Percentiles rank a stretch among this genome's conserved stretches.
Evolutionary conservation across 116 monocot genomes (phyloP).

Genomic region (Trichopus zeylanicus): DNA sequence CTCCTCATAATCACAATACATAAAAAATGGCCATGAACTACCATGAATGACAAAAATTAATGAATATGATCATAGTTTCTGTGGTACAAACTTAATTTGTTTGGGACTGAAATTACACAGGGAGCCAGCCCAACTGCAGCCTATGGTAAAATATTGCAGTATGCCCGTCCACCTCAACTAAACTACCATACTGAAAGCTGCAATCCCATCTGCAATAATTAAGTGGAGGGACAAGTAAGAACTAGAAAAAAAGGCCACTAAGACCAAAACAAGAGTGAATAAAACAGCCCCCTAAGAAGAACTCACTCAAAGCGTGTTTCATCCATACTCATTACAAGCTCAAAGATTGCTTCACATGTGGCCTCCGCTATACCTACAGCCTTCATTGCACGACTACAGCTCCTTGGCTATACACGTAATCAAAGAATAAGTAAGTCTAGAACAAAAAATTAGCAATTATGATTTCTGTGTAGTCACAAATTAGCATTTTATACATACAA

Average conservation of each 20-base stretch:
- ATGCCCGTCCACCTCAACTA: conserved; percentile 97
- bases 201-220: conserved; percentile 84
- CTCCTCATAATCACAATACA: no score
- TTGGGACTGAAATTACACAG: conserved; percentile 32
- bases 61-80: background rate
- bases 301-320: conserved; percentile 85
- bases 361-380: conserved; percentile 96
- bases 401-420: conserved; percentile 65
- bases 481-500: conserved; percentile 47
- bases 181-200: conserved; percentile 85
- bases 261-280: background rate
- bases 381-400: conserved; percentile 92
- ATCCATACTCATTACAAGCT: conserved; percentile 91
- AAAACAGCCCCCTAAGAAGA: background rate
- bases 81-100: background rate
- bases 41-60: background rate
- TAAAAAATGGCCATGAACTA: background rate
- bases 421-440: background rate
- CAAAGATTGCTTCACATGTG: conserved; percentile 82
- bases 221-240: background rate
- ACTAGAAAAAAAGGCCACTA: background rate
- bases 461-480: background rate
- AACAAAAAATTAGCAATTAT: background rate
- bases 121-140: conserved; percentile 84
- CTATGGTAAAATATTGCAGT: conserved; percentile 91